Evolutionary conservation across 192 early-diverging fungal species (phyloP).

Genomic region (Umbelopsis sp.): DNA sequence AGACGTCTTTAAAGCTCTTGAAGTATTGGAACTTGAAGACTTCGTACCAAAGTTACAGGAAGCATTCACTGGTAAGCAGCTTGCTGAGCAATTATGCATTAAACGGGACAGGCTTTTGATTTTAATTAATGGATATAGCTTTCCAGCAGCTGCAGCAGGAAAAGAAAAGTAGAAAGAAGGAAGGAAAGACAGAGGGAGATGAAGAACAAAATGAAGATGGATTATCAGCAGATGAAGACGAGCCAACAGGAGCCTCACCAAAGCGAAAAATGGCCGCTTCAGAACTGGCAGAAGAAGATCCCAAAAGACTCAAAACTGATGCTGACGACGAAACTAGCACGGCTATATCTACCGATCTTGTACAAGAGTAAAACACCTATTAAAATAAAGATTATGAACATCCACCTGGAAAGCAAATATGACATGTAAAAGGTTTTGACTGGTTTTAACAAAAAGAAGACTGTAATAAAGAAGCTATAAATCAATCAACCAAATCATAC

Average conservation of each 20-base stretch:
- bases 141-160: constrained; percentile 46
- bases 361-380: not conserved
- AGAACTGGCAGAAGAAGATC: not conserved
- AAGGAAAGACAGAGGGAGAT: constrained; percentile 25
- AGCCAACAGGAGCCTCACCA: not conserved
- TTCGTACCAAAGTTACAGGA: constrained; percentile 44
- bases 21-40: constrained; percentile 47
- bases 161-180: constrained; percentile 38
- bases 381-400: too few species aligned
- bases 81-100: not conserved
- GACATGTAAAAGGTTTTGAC: too few species aligned
- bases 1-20: constrained; percentile 53
- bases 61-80: constrained; percentile 42
- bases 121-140: constrained; percentile 21
- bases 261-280: constrained; percentile 2
- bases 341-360: not conserved
- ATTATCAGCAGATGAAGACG: constrained; percentile 10
- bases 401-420: too few species aligned
- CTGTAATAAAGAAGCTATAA: too few species aligned
- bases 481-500: too few species aligned
- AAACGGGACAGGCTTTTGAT: not conserved
- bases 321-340: not conserved
- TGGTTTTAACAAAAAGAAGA: too few species aligned
- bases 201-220: constrained; percentile 15
- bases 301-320: constrained; percentile 4